Conservation (phyloP, 2,329 filamentous ascomycete genomes). For the Fusarium sp. region DNA sequence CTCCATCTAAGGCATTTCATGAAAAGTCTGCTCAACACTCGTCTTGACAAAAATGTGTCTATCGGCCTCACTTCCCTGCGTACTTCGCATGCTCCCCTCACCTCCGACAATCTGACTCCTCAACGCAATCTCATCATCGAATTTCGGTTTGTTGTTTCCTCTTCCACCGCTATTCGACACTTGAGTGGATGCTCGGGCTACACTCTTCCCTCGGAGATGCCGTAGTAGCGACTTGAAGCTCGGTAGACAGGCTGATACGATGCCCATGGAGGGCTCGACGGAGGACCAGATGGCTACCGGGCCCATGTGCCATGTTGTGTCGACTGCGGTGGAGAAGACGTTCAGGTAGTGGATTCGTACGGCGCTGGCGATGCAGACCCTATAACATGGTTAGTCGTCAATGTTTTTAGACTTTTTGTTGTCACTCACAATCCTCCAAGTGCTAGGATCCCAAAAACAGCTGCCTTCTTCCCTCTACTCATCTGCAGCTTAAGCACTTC, state of each 20-base stretch:
- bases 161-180: background rate
- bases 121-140: constrained; percentile 14
- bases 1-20: background rate
- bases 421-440: constrained; percentile 20
- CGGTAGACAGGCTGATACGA: constrained; percentile 12
- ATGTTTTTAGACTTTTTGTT: fast-evolving
- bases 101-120: constrained; percentile 15
- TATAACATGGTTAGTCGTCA: background rate
- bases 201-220: background rate
- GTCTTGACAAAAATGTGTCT: constrained; percentile 21
- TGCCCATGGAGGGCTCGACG: constrained; percentile 16
- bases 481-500: constrained; percentile 17
- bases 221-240: constrained; percentile 19
- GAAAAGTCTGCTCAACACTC: constrained; percentile 15
- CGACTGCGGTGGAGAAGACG: background rate
- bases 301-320: constrained; percentile 17
- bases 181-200: background rate
- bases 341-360: constrained; percentile 10
- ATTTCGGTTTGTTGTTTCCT: background rate
- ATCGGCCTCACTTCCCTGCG: background rate
- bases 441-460: constrained; percentile 8
- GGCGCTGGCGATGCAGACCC: constrained; percentile 20
- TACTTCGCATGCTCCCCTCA: constrained; percentile 6
- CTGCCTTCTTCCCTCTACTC: constrained; percentile 16
- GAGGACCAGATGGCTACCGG: constrained; percentile 25